These are phyloP conservation scores for Clathrus columnatus DNA, from an alignment of 768 basidiomycete species.

Conservation along the genomic window DNA sequence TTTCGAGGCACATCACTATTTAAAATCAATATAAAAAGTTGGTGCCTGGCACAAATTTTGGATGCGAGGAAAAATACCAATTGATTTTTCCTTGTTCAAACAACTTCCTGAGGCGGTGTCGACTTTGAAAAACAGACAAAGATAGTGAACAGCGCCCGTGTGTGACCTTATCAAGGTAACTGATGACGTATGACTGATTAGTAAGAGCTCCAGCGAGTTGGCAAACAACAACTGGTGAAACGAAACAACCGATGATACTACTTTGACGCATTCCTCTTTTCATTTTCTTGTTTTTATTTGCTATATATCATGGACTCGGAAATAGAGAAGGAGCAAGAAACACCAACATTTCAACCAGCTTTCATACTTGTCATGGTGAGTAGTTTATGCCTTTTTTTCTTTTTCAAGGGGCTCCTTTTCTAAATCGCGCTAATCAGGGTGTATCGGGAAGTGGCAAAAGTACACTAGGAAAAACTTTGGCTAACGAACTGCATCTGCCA, in stretches of 20 bases:
- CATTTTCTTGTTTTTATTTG: not conserved
- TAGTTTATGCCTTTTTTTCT: not conserved
- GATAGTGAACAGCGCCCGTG: no score
- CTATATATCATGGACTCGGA: not conserved
- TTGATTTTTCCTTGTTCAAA: no score
- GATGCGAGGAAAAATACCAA: no score
- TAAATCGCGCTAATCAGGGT: conserved; percentile 34
- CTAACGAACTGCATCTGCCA: conserved; percentile 50
- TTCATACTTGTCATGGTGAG: conserved; percentile 47
- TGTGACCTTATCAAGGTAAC: no score
- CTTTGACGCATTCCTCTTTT: not conserved
- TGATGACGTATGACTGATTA: not conserved
- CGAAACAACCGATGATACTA: not conserved
- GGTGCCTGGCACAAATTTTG: no score
- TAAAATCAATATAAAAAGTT: no score
- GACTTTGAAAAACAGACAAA: no score
- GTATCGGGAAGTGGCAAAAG: conserved; percentile 69
- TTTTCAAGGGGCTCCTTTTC: not conserved
- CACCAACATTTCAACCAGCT: conserved; percentile 11
- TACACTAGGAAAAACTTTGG: conserved; percentile 58
- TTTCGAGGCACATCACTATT: no score
- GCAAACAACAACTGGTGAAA: not conserved
- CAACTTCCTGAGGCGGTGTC: no score
- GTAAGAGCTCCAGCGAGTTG: not conserved
- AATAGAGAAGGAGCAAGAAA: conserved; percentile 2